Evolutionary conservation across 176 grass and related monocot genomes (phyloP).

Genomic region (Carex scoparia): DNA sequence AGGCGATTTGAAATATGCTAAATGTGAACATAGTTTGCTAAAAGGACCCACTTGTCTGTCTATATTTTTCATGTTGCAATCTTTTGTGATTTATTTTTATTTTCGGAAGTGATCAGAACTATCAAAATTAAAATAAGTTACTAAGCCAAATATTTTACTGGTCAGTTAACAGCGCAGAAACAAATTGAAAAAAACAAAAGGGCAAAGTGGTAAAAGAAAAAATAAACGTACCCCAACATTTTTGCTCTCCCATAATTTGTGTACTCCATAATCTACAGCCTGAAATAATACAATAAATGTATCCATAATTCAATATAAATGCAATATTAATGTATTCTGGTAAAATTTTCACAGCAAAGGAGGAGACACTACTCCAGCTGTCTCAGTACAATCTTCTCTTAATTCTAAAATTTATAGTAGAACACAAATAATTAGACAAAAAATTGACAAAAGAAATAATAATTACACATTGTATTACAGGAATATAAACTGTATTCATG

Average conservation of each 20-base stretch:
- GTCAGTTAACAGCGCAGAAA: background rate
- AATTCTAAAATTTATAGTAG: background rate
- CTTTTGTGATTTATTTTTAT: background rate
- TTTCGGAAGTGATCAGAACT: background rate
- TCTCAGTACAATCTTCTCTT: background rate
- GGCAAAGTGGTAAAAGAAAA: background rate
- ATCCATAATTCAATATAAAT: background rate
- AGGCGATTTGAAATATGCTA: background rate
- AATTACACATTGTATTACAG: background rate
- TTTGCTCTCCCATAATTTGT: constrained; percentile 76
- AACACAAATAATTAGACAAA: background rate
- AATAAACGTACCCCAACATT: constrained; percentile 52
- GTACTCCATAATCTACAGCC: constrained; percentile 72
- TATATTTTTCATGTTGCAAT: background rate
- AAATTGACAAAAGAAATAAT: background rate
- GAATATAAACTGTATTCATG: background rate
- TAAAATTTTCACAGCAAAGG: background rate
- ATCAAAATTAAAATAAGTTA: background rate
- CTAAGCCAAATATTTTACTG: background rate
- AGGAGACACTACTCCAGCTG: background rate
- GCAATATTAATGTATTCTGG: background rate
- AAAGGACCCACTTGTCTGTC: background rate
- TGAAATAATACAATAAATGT: constrained; percentile 20
- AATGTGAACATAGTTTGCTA: background rate
- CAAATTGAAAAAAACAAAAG: background rate